Conservation (phyloP, 139 green algal genomes). For the Microglena sp. region DNA sequence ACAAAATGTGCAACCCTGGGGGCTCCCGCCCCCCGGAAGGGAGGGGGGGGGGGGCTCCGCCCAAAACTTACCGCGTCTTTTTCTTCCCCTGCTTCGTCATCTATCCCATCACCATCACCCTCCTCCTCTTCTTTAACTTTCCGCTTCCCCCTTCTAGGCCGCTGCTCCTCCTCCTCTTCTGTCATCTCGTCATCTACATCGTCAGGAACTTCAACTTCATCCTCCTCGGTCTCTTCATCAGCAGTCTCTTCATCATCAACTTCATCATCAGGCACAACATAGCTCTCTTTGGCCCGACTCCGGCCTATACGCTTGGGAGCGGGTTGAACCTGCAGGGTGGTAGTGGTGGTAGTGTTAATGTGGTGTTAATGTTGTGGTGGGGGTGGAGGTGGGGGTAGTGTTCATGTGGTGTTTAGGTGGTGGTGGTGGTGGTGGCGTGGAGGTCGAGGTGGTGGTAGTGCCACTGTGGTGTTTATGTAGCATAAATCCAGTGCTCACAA, state of each 20-base stretch:
- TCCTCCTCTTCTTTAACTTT: neutral
- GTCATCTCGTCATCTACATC: conserved; percentile 10
- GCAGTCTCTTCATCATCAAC: conserved; percentile 14
- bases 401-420: neutral
- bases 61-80: too few species aligned
- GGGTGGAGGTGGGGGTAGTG: neutral
- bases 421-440: neutral
- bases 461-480: neutral
- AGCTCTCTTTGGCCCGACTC: neutral
- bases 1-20: too few species aligned
- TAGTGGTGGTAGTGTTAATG: neutral
- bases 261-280: neutral
- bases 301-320: neutral
- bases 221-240: conserved; percentile 6
- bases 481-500: neutral
- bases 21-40: too few species aligned
- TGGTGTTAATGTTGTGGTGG: neutral
- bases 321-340: neutral
- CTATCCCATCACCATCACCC: neutral
- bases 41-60: too few species aligned
- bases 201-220: conserved; percentile 5
- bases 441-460: neutral
- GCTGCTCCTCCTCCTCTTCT: conserved; percentile 1
- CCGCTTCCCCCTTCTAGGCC: neutral
- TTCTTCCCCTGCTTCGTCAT: neutral